phyloP scores from a whole-genome alignment of 352 stramenopile genomes.

The Globisporangium parvum region DNA sequence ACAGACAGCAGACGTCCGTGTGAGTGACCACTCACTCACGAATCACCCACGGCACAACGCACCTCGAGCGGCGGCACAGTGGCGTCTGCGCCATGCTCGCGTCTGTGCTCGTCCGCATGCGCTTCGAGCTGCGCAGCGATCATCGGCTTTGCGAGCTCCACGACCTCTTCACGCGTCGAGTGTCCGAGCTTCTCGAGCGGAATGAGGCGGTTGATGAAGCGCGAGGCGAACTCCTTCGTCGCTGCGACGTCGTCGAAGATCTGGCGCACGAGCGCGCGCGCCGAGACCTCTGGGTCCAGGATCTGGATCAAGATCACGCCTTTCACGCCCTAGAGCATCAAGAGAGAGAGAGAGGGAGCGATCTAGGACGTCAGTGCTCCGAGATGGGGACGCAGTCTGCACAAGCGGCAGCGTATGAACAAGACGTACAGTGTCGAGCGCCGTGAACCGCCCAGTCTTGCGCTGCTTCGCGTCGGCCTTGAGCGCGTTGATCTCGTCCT shows the following conservation, averaged over 20 bases:
- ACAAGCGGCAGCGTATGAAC: background rate
- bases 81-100: slow-evolving; percentile 6
- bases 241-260: slow-evolving; percentile 59
- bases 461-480: slow-evolving; percentile 49
- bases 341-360: background rate
- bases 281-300: slow-evolving; percentile 41
- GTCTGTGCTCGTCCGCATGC: slow-evolving; percentile 21
- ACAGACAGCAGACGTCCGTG: background rate
- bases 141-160: slow-evolving; percentile 43
- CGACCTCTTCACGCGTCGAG: slow-evolving; percentile 55
- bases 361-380: background rate
- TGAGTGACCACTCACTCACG: no score
- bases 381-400: background rate
- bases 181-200: slow-evolving; percentile 67
- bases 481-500: slow-evolving; percentile 61
- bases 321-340: slow-evolving; percentile 41
- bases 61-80: slow-evolving; percentile 25
- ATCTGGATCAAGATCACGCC: slow-evolving; percentile 66
- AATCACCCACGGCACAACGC: background rate
- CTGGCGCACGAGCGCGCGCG: slow-evolving; percentile 38
- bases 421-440: slow-evolving; percentile 41
- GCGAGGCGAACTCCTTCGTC: slow-evolving; percentile 64
- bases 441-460: slow-evolving; percentile 61
- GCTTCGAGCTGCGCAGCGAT: slow-evolving; percentile 40
- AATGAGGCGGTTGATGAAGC: slow-evolving; percentile 72